Evolutionary conservation across 352 stramenopile species (phyloP).

Genomic region (Saprolegnia diclina): DNA sequence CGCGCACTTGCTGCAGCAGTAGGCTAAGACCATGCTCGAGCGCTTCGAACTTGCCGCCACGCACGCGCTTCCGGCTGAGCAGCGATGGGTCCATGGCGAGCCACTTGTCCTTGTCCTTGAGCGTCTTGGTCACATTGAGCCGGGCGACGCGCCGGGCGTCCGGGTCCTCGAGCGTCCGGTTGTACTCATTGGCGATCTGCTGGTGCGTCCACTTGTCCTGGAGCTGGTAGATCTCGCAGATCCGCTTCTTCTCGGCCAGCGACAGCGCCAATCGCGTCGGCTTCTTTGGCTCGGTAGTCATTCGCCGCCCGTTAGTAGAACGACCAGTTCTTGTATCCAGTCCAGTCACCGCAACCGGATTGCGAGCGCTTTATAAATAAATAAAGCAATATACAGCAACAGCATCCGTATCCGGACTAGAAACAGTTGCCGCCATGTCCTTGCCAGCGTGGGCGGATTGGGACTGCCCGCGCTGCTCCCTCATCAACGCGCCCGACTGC

Average conservation of each 20-base stretch:
- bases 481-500: slow-evolving; percentile 16
- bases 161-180: slow-evolving; percentile 8
- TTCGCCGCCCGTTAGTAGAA: background rate
- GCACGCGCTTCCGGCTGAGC: slow-evolving; percentile 18
- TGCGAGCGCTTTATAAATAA: background rate
- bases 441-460: slow-evolving; percentile 1
- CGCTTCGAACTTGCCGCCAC: slow-evolving; percentile 25
- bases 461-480: slow-evolving; percentile 21
- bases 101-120: slow-evolving; percentile 27
- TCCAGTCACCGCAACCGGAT: background rate
- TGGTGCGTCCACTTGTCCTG: slow-evolving; percentile 24
- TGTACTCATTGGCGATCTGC: slow-evolving; percentile 25
- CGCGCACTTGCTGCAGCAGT: slow-evolving; percentile 11
- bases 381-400: background rate
- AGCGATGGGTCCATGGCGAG: slow-evolving; percentile 24
- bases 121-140: slow-evolving; percentile 25
- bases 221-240: slow-evolving; percentile 24
- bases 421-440: background rate
- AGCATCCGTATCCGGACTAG: background rate
- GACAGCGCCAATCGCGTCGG: slow-evolving; percentile 16
- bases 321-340: background rate
- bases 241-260: slow-evolving; percentile 27
- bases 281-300: slow-evolving; percentile 4
- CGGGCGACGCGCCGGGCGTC: background rate
- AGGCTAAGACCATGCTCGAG: slow-evolving; percentile 21